Evolutionary conservation across 2,329 filamentous ascomycete species (phyloP).

Genomic region (Periconia sp.): DNA sequence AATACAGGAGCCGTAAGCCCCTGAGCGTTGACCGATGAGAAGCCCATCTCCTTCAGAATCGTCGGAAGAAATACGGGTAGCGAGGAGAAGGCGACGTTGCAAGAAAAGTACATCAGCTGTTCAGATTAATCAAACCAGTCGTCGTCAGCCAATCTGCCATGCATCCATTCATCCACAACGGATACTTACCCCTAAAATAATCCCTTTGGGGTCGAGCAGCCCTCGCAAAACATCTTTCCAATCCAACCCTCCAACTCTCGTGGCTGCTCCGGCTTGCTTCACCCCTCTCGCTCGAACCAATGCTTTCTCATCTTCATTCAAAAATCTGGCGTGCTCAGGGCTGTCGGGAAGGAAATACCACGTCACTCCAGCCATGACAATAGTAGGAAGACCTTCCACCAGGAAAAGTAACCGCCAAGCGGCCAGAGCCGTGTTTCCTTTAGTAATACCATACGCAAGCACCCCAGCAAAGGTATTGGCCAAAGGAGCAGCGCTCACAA

Average conservation of each 20-base stretch:
- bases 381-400: slow-evolving; percentile 48
- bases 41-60: slow-evolving; percentile 62
- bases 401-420: slow-evolving; percentile 64
- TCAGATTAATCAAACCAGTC: neutral
- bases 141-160: neutral
- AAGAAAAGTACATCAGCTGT: slow-evolving; percentile 40
- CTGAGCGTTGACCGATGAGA: slow-evolving; percentile 66
- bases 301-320: slow-evolving; percentile 45
- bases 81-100: slow-evolving; percentile 56
- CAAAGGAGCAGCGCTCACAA: slow-evolving; percentile 60
- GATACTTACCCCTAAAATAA: slow-evolving; percentile 34
- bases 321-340: slow-evolving; percentile 46
- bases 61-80: slow-evolving; percentile 49
- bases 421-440: slow-evolving; percentile 56
- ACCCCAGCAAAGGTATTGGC: slow-evolving; percentile 79
- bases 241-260: slow-evolving; percentile 29
- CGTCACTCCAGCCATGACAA: slow-evolving; percentile 45
- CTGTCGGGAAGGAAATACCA: slow-evolving; percentile 50
- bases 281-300: slow-evolving; percentile 34
- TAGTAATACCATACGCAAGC: slow-evolving; percentile 58
- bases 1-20: slow-evolving; percentile 73
- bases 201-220: slow-evolving; percentile 35
- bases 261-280: slow-evolving; percentile 30
- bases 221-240: slow-evolving; percentile 33
- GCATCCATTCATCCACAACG: neutral